These are phyloP conservation scores for Rhinocladiella mackenziei DNA, from an alignment of 2,329 filamentous ascomycete genomes.

Conservation along the genomic window DNA sequence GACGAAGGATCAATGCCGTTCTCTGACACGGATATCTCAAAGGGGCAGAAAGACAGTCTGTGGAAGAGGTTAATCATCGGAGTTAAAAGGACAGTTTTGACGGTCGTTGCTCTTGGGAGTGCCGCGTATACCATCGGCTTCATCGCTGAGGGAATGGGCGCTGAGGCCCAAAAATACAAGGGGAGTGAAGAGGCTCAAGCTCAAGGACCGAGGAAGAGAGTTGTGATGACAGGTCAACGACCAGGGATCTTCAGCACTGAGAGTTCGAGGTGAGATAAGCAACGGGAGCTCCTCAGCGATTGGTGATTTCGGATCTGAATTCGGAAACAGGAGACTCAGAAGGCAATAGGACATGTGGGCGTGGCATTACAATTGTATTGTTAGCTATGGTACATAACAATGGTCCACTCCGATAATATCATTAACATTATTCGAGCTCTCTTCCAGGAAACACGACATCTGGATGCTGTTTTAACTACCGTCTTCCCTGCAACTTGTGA, in stretches of 20 bases:
- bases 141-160: conserved; percentile 25
- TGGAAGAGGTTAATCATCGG: conserved; percentile 15
- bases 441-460: too few relatives aligned
- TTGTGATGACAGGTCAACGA: conserved; percentile 26
- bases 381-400: too few relatives aligned
- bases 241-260: conserved; percentile 29
- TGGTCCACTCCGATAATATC: too few relatives aligned
- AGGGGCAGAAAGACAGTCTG: conserved; percentile 1
- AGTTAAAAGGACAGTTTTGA: conserved; percentile 16
- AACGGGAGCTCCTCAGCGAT: too few relatives aligned
- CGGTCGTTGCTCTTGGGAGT: conserved; percentile 13
- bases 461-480: too few relatives aligned
- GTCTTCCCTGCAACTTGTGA: too few relatives aligned
- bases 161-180: conserved; percentile 24
- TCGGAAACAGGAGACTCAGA: too few relatives aligned
- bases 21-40: not conserved
- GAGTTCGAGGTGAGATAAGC: conserved; percentile 21
- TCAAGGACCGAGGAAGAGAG: conserved; percentile 25
- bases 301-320: too few relatives aligned
- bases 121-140: conserved; percentile 27
- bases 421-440: too few relatives aligned
- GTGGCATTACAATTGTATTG: too few relatives aligned
- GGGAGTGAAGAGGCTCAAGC: conserved; percentile 13
- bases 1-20: not conserved
- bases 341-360: too few relatives aligned